Evolutionary conservation across 2,329 filamentous ascomycete species (phyloP), one percentile per base, ranked within the genome.

Genomic region (Cladosporium sp.): DNA sequence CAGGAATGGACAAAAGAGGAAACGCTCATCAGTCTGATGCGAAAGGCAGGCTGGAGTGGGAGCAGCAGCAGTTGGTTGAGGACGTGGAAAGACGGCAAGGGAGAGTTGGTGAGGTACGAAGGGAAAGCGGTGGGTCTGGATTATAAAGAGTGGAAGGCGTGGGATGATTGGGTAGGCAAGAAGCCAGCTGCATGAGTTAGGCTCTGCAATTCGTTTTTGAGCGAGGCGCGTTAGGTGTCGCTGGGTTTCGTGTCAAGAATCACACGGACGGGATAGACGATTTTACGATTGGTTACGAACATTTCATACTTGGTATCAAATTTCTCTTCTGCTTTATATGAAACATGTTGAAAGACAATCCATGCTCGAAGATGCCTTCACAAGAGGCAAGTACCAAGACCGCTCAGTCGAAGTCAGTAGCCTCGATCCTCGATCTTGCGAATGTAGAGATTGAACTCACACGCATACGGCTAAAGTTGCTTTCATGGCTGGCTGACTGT

Each of bases 1-100:
- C 94, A 97, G 72, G 92, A 90, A 15, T 99, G 94, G 94, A 90
- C 83, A 10, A 92, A 94, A 74, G 92, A 97, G 71, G 90, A 97
- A 79, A 90, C 93, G 0, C 74, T 99, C 2, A 81, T 91, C 55
- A 95, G 90, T 73, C 76, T 97, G 69, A 94, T 97, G 87, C 82
- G 90, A 59, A 99, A 99, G 80, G 92, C 92, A 0, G 94, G 94
- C 1, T 99, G 92, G 92, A 82, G 81, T 58, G 91, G 91, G 1
- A 73, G 75, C 44, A 65, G 62, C 24, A 62, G 61, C 6, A 55
- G 49, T 3, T 71, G 69, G 69, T 76, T 69, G 67, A 76, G 77
- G 54, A 81, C 83, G 39, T 97, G 92, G 93, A 82, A 82, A 64
- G 86, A 90, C 59, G 85, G 97, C 3, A 75, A 73, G 19, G 85